These are phyloP conservation scores for Lachnellula suecica DNA, from an alignment of 2,329 filamentous ascomycete genomes.

Conservation along the genomic window DNA sequence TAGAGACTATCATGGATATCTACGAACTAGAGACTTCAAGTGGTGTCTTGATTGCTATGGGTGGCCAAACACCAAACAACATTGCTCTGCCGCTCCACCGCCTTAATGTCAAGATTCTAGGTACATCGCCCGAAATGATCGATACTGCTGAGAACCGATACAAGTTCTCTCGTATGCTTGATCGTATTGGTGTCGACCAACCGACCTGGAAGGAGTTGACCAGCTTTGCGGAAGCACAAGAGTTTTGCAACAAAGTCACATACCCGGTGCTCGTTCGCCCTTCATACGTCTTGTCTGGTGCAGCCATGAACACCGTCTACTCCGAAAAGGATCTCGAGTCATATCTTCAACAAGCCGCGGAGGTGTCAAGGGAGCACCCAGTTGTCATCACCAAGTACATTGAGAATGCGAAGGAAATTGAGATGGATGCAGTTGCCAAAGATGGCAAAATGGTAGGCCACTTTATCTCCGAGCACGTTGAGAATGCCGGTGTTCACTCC, in stretches of 20 bases:
- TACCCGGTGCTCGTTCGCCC: conserved; percentile 95
- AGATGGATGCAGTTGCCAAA: conserved; percentile 96
- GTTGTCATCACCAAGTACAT: conserved; percentile 99
- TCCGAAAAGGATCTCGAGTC: conserved; percentile 87
- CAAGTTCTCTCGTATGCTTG: conserved; percentile 98
- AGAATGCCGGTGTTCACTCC: conserved; percentile 97
- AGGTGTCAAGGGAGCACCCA: conserved; percentile 92
- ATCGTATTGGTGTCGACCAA: conserved; percentile 92
- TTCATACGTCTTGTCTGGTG: conserved; percentile 94
- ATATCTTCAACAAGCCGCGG: conserved; percentile 86
- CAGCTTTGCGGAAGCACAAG: conserved; percentile 84
- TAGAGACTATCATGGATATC: conserved; percentile 90
- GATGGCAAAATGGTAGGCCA: conserved; percentile 89
- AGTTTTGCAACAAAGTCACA: conserved; percentile 83
- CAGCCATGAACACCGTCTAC: conserved; percentile 99
- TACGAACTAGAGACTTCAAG: conserved; percentile 82
- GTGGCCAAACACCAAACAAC: conserved; percentile 97
- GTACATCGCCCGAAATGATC: conserved; percentile 98
- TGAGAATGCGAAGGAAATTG: conserved; percentile 98
- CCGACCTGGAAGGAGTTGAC: conserved; percentile 98
- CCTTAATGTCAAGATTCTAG: conserved; percentile 86
- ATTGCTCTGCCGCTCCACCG: conserved; percentile 88
- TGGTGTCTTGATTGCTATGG: conserved; percentile 92
- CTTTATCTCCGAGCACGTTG: conserved; percentile 97
- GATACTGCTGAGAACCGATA: conserved; percentile 96